These are phyloP conservation scores for Euphorbia schlechtendalii DNA, from an alignment of 441 rosid species.

Conservation along the genomic window DNA sequence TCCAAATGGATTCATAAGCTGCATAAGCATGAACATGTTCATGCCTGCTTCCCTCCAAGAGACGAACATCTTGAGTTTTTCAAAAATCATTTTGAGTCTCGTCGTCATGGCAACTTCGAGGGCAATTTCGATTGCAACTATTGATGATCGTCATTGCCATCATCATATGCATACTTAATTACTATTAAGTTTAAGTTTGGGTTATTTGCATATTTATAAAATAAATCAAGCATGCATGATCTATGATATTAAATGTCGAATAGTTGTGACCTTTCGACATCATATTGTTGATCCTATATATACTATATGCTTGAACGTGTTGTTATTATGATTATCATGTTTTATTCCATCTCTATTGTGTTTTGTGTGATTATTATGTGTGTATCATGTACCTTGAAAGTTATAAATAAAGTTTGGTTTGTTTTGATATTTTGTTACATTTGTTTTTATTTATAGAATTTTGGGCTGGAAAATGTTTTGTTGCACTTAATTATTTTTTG, in stretches of 20 bases:
- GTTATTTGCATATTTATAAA: background rate
- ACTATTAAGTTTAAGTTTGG: too few relatives aligned
- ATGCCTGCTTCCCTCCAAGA: conserved; percentile 35
- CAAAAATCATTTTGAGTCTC: conserved; percentile 12
- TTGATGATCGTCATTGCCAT: background rate
- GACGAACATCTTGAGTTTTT: conserved; percentile 29
- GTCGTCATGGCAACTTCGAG: background rate
- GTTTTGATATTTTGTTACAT: background rate
- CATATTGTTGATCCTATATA: background rate
- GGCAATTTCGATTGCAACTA: background rate
- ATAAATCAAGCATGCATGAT: background rate
- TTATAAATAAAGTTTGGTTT: conserved; percentile 1
- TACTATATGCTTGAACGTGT: background rate
- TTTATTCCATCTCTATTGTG: background rate
- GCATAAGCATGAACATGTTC: conserved; percentile 22
- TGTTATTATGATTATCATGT: background rate
- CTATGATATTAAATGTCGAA: background rate
- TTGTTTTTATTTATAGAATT: too few relatives aligned
- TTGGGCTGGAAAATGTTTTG: background rate
- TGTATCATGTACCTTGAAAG: background rate
- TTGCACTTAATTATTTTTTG: too few relatives aligned
- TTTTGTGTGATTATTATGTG: background rate
- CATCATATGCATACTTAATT: too few relatives aligned
- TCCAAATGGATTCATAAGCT: conserved; percentile 35
- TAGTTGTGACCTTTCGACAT: too few relatives aligned